phyloP scores from a whole-genome alignment of 768 basidiomycete species.

The Mrakia gelida region DNA sequence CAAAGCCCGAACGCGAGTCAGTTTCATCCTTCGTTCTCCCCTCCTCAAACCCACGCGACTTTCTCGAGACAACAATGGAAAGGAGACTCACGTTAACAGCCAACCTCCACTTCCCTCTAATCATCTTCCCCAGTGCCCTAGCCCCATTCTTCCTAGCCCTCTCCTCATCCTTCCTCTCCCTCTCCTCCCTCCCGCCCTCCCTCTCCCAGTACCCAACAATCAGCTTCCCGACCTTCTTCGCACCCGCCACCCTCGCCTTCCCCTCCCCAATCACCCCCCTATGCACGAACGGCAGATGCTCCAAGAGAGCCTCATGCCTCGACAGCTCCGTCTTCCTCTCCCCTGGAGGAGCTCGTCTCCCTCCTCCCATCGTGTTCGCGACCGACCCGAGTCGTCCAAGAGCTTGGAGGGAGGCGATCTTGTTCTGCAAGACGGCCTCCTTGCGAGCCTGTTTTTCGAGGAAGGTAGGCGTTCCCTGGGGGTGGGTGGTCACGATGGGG shows the following conservation, averaged over 20 bases:
- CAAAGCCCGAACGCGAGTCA: neutral
- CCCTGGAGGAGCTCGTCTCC: conserved; percentile 34
- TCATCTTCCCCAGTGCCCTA: conserved; percentile 64
- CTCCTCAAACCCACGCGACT: neutral
- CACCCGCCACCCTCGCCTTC: conserved; percentile 46
- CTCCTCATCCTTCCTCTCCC: conserved; percentile 57
- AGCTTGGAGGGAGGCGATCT: conserved; percentile 49
- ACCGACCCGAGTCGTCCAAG: conserved; percentile 50
- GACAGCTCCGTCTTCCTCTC: conserved; percentile 13
- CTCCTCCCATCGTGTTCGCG: conserved; percentile 44
- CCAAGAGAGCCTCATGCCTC: conserved; percentile 44
- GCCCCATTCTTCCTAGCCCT: conserved; percentile 61
- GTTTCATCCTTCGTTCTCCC: neutral
- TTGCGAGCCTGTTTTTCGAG: conserved; percentile 42
- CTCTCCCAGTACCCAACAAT: conserved; percentile 73
- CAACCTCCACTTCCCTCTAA: conserved; percentile 79
- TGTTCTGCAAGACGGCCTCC: conserved; percentile 51
- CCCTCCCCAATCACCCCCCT: conserved; percentile 45
- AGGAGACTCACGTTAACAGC: conserved; percentile 53
- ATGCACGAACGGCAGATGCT: conserved; percentile 43
- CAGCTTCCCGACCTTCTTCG: conserved; percentile 58
- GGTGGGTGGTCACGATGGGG: conserved; percentile 9
- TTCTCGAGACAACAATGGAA: neutral
- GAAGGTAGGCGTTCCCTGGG: conserved; percentile 11
- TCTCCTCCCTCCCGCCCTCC: conserved; percentile 60